A percentile compares a stretch with the other conserved stretches of the same genome.
Evolutionary conservation across 1,139 yeast species (phyloP).

Genomic region (Pichia sp.): DNA sequence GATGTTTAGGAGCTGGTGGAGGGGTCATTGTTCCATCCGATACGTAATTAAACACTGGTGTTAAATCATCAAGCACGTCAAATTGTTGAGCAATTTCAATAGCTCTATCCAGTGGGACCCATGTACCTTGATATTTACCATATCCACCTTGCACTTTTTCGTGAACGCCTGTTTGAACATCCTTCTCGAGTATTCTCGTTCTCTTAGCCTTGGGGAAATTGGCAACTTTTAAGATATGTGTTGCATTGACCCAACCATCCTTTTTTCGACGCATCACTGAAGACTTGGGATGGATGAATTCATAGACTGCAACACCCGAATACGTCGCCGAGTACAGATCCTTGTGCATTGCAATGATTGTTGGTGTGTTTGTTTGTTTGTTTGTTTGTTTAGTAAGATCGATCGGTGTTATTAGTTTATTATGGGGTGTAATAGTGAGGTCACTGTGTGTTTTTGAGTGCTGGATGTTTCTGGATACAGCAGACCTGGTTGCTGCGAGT

Average conservation of each 20-base stretch:
- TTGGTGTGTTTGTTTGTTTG: no score
- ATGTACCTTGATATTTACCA: slow-evolving; percentile 95
- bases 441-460: no score
- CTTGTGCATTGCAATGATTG: no score
- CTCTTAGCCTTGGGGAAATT: slow-evolving; percentile 92
- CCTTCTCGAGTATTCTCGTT: slow-evolving; percentile 85
- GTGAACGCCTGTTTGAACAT: slow-evolving; percentile 78
- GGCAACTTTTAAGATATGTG: slow-evolving; percentile 91
- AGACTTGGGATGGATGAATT: slow-evolving; percentile 69
- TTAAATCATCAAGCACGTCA: slow-evolving; percentile 57
- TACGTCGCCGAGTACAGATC: slow-evolving; percentile 71
- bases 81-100: slow-evolving; percentile 55
- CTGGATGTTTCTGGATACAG: no score
- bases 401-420: no score
- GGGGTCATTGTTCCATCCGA: slow-evolving; percentile 54
- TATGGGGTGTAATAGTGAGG: no score
- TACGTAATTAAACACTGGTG: slow-evolving; percentile 60
- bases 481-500: no score
- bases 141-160: slow-evolving; percentile 97
- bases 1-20: slow-evolving; percentile 83
- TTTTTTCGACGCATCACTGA: slow-evolving; percentile 89
- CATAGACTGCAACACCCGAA: slow-evolving; percentile 86
- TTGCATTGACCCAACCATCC: slow-evolving; percentile 98
- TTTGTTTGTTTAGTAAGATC: no score
- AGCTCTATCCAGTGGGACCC: slow-evolving; percentile 79